A percentile compares a stretch with the other conserved stretches of the same genome.
phyloP scores from a whole-genome alignment of 2,329 filamentous ascomycete species.

The Cryphonectria carpinicola region DNA sequence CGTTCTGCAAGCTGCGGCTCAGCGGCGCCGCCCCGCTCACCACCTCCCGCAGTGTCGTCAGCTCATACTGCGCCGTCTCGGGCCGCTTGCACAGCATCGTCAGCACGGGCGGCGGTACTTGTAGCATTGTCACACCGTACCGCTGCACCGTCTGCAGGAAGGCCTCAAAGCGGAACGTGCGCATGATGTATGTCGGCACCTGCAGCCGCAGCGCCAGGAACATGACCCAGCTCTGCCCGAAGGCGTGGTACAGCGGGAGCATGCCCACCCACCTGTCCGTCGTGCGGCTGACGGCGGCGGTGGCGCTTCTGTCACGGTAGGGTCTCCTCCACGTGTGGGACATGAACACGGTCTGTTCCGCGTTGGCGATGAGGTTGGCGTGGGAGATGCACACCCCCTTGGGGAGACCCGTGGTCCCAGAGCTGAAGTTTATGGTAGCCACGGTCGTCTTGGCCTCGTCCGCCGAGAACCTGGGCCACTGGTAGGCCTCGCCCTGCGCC shows the following conservation, averaged over 20 bases:
- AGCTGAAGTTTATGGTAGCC: slow-evolving; percentile 45
- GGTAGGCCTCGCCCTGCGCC: slow-evolving; percentile 41
- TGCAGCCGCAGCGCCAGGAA: slow-evolving; percentile 41
- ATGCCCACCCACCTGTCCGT: slow-evolving; percentile 60
- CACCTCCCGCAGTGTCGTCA: slow-evolving; percentile 52
- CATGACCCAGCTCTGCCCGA: slow-evolving; percentile 58
- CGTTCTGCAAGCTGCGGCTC: slow-evolving; percentile 46
- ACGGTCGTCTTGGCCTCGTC: slow-evolving; percentile 41
- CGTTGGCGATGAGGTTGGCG: slow-evolving; percentile 52
- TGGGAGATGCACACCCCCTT: slow-evolving; percentile 56
- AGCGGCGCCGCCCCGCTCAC: slow-evolving; percentile 59
- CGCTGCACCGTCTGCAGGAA: slow-evolving; percentile 55
- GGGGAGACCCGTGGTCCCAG: slow-evolving; percentile 55
- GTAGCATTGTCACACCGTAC: slow-evolving; percentile 57
- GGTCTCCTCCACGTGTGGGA: slow-evolving; percentile 43
- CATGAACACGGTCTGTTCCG: slow-evolving; percentile 51
- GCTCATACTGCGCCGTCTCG: slow-evolving; percentile 54
- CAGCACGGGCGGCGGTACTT: slow-evolving; percentile 61
- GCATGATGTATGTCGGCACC: slow-evolving; percentile 60
- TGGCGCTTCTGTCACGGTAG: slow-evolving; percentile 31
- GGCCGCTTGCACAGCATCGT: slow-evolving; percentile 64
- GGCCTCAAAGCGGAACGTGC: slow-evolving; percentile 56
- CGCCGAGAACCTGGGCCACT: slow-evolving; percentile 44
- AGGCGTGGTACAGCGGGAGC: slow-evolving; percentile 68
- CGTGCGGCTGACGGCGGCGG: slow-evolving; percentile 39